These are phyloP conservation scores for Pseudonectria foliicola DNA, from an alignment of 2,329 filamentous ascomycete genomes.

Conservation along the genomic window DNA sequence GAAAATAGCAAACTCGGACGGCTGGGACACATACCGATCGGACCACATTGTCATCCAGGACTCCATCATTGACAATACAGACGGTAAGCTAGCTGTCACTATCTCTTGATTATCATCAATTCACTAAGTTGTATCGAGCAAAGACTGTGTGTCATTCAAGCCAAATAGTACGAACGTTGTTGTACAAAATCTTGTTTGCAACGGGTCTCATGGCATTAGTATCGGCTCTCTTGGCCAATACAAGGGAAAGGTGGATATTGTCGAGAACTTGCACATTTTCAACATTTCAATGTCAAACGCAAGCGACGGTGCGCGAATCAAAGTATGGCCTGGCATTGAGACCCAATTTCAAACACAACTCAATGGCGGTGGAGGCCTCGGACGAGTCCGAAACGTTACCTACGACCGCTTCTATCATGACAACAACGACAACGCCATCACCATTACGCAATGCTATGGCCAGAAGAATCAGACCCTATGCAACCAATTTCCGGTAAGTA, in stretches of 20 bases:
- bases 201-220: conserved; percentile 45
- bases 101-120: no score
- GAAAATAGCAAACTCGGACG: conserved; percentile 50
- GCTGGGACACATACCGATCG: conserved; percentile 57
- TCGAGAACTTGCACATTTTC: conserved; percentile 41
- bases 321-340: conserved; percentile 52
- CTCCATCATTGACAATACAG: conserved; percentile 40
- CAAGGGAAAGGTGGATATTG: conserved; percentile 36
- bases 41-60: conserved; percentile 59
- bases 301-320: conserved; percentile 44
- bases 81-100: conserved; percentile 8
- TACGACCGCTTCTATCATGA: conserved; percentile 54
- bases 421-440: conserved; percentile 47
- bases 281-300: conserved; percentile 42
- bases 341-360: conserved; percentile 39
- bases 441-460: conserved; percentile 23
- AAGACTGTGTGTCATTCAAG: conserved; percentile 43
- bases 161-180: conserved; percentile 48
- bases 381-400: conserved; percentile 58
- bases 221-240: conserved; percentile 53
- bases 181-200: conserved; percentile 42
- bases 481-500: conserved; percentile 16
- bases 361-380: conserved; percentile 47
- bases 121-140: no score
- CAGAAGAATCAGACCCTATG: conserved; percentile 21